These are phyloP conservation scores for Vitis hybrid DNA, from an alignment of 177 flowering plant species.

Conservation along the genomic window DNA sequence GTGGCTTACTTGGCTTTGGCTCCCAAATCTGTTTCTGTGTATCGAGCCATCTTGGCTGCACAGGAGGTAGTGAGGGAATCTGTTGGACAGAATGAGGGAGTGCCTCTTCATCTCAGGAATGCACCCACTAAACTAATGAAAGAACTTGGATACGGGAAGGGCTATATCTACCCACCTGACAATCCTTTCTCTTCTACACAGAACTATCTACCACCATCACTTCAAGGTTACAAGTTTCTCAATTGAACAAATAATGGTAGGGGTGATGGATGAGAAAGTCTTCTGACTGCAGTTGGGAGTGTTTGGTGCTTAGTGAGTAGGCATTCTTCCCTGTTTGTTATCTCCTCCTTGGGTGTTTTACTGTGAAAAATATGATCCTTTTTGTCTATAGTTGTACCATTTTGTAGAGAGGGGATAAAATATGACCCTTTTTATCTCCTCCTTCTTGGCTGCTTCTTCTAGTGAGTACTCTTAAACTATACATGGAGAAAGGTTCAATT, in stretches of 20 bases:
- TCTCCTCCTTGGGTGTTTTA: neutral
- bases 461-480: neutral
- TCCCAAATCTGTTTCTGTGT: slow-evolving; percentile 77
- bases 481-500: neutral
- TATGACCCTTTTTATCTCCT: neutral
- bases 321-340: neutral
- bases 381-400: neutral
- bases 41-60: slow-evolving; percentile 59
- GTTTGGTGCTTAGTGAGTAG: neutral
- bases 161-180: slow-evolving; percentile 73
- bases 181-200: slow-evolving; percentile 47
- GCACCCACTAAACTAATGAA: slow-evolving; percentile 93
- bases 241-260: slow-evolving; percentile 44
- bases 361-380: neutral
- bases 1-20: slow-evolving; percentile 86
- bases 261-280: neutral
- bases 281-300: neutral
- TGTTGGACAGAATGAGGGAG: slow-evolving; percentile 80
- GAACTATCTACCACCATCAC: slow-evolving; percentile 62
- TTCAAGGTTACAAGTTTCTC: slow-evolving; percentile 68
- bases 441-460: neutral
- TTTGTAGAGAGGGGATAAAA: neutral
- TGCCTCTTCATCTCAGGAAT: slow-evolving; percentile 86
- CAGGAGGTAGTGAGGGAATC: slow-evolving; percentile 69
- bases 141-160: slow-evolving; percentile 80